Conservation (phyloP, 495 filamentous ascomycete species). For the Astrothelium macrocarpum region DNA sequence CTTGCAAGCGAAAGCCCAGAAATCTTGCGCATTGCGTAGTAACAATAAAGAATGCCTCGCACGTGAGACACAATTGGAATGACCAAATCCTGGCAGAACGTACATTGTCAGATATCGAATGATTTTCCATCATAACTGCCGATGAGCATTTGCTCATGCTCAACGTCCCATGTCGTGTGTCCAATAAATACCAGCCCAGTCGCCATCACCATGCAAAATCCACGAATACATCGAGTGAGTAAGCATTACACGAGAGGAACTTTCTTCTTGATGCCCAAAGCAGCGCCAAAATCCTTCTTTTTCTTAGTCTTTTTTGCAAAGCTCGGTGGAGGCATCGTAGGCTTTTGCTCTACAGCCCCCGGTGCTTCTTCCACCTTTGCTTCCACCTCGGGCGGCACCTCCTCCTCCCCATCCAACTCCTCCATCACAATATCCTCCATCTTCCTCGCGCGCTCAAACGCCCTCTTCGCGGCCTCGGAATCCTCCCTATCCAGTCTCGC, state of each 20-base stretch:
- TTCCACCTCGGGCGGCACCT: slow-evolving; percentile 20
- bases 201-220: background rate
- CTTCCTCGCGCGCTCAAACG: slow-evolving; percentile 56
- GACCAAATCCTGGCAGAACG: no score
- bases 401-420: slow-evolving; percentile 30
- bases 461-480: slow-evolving; percentile 70
- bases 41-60: no score
- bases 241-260: slow-evolving; percentile 18
- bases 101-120: no score
- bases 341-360: slow-evolving; percentile 25
- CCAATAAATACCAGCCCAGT: no score
- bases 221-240: background rate
- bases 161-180: no score
- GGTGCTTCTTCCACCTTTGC: slow-evolving; percentile 12
- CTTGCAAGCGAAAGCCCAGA: no score
- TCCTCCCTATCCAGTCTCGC: slow-evolving; percentile 67
- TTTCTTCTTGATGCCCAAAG: slow-evolving; percentile 90
- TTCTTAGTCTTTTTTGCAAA: slow-evolving; percentile 75
- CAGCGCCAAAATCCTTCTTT: slow-evolving; percentile 64
- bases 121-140: no score
- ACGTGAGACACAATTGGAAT: no score
- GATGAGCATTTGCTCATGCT: no score
- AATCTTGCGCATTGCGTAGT: no score
- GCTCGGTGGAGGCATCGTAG: slow-evolving; percentile 31
- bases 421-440: slow-evolving; percentile 29